These are phyloP conservation scores for Neurospora tetraspora DNA, from an alignment of 495 filamentous ascomycete species.

Conservation along the genomic window DNA sequence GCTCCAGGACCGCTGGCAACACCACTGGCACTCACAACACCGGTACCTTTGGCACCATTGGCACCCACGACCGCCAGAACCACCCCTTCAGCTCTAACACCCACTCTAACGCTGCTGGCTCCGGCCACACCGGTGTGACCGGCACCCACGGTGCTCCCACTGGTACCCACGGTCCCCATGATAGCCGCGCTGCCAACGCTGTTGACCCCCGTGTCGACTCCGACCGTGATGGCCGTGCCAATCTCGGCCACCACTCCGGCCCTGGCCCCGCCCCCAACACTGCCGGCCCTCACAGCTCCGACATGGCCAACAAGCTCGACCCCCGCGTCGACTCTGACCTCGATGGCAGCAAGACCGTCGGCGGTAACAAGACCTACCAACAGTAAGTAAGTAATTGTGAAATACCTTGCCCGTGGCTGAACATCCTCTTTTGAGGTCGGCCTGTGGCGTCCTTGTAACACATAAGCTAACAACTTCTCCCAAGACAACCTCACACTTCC, in stretches of 20 bases:
- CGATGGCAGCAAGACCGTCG: slow-evolving; percentile 33
- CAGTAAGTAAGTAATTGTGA: slow-evolving; percentile 33
- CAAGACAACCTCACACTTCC: not conserved
- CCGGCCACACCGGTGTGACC: slow-evolving; percentile 21
- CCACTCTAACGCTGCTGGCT: slow-evolving; percentile 16
- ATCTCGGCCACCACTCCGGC: slow-evolving; percentile 8
- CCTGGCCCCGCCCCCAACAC: slow-evolving; percentile 34
- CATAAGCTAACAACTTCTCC: not conserved
- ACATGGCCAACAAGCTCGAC: slow-evolving; percentile 44
- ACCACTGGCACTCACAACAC: slow-evolving; percentile 8
- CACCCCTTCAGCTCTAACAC: slow-evolving; percentile 8
- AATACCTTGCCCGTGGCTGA: not conserved
- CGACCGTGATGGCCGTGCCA: slow-evolving; percentile 28
- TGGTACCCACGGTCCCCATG: slow-evolving; percentile 36
- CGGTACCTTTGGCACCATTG: slow-evolving; percentile 3
- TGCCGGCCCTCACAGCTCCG: slow-evolving; percentile 43
- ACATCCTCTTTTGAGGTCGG: not conserved
- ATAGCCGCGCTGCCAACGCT: slow-evolving; percentile 46
- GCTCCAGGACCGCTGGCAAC: slow-evolving; percentile 8
- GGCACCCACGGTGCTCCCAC: slow-evolving; percentile 17
- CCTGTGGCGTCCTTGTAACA: slow-evolving; percentile 1
- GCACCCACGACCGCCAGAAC: not conserved
- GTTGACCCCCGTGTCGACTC: slow-evolving; percentile 39
- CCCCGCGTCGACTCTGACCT: slow-evolving; percentile 45
- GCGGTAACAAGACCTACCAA: slow-evolving; percentile 33